phyloP scores from a whole-genome alignment of 2,329 filamentous ascomycete genomes.

The Xylaria sp. region DNA sequence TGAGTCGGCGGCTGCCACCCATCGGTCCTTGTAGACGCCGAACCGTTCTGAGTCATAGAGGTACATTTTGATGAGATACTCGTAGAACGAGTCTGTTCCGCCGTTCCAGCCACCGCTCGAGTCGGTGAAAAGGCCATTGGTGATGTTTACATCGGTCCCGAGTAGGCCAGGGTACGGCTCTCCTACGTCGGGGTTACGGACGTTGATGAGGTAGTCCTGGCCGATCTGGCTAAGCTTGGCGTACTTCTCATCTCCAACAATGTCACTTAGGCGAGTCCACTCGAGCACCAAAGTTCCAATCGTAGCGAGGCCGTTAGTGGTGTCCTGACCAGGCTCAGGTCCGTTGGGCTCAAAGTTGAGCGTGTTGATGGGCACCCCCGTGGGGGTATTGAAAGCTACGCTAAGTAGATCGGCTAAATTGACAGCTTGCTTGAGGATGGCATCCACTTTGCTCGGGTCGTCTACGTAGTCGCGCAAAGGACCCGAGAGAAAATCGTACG shows the following conservation, averaged over 20 bases:
- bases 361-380: slow-evolving; percentile 73
- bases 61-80: slow-evolving; percentile 92
- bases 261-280: slow-evolving; percentile 79
- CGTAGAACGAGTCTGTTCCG: slow-evolving; percentile 80
- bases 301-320: slow-evolving; percentile 73
- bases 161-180: slow-evolving; percentile 80
- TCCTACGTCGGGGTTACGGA: slow-evolving; percentile 56
- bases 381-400: slow-evolving; percentile 76
- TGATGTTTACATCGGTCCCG: slow-evolving; percentile 67
- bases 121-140: slow-evolving; percentile 68
- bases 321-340: slow-evolving; percentile 50
- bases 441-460: slow-evolving; percentile 51
- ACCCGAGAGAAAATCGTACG: slow-evolving; percentile 72
- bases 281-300: slow-evolving; percentile 80
- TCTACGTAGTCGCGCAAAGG: slow-evolving; percentile 57
- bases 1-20: slow-evolving; percentile 75
- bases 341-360: slow-evolving; percentile 59
- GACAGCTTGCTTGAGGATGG: slow-evolving; percentile 67
- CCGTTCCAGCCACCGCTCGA: slow-evolving; percentile 74
- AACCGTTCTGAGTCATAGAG: slow-evolving; percentile 73
- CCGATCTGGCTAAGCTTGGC: slow-evolving; percentile 66
- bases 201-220: slow-evolving; percentile 70
- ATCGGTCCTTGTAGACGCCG: slow-evolving; percentile 68
- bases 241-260: slow-evolving; percentile 70
- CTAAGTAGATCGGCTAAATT: slow-evolving; percentile 73